Conservation (phyloP, 2,329 filamentous ascomycete genomes). For the Rutstroemia sydowiana region DNA sequence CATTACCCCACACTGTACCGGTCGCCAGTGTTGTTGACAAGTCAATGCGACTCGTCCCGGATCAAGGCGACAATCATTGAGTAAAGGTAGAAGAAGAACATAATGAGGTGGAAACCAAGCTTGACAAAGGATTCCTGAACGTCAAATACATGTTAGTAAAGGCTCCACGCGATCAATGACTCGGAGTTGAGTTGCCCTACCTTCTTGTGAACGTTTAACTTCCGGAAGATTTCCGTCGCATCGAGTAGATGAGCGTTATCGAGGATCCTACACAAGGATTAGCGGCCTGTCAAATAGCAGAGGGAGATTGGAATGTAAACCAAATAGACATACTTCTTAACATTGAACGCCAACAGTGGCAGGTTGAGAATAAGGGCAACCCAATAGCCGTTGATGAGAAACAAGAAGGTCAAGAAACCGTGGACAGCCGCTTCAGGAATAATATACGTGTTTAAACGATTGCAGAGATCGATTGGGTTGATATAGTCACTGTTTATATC, state of each 20-base stretch:
- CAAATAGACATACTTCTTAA: slow-evolving; percentile 81
- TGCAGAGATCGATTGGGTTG: slow-evolving; percentile 99
- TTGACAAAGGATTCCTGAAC: slow-evolving; percentile 94
- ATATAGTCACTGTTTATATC: slow-evolving; percentile 76
- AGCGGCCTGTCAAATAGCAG: slow-evolving; percentile 20
- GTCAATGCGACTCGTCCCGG: slow-evolving; percentile 83
- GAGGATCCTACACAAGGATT: slow-evolving; percentile 61
- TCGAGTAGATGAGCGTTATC: slow-evolving; percentile 96
- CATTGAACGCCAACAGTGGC: slow-evolving; percentile 86
- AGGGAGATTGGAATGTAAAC: not conserved
- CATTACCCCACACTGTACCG: slow-evolving; percentile 21
- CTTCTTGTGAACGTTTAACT: slow-evolving; percentile 99
- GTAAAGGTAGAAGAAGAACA: slow-evolving; percentile 99
- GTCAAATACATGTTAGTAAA: slow-evolving; percentile 4
- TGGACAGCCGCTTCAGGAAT: slow-evolving; percentile 97
- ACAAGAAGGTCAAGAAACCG: slow-evolving; percentile 87
- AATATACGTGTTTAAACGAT: slow-evolving; percentile 99
- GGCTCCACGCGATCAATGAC: not conserved
- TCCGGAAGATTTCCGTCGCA: slow-evolving; percentile 98
- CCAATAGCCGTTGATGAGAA: slow-evolving; percentile 99
- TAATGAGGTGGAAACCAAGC: slow-evolving; percentile 94
- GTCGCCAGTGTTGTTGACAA: slow-evolving; percentile 19
- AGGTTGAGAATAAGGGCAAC: slow-evolving; percentile 84
- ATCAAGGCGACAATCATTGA: slow-evolving; percentile 61
- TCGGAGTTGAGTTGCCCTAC: slow-evolving; percentile 36